phyloP scores from a whole-genome alignment of 768 basidiomycete genomes.

The Serendipita vermifera region DNA sequence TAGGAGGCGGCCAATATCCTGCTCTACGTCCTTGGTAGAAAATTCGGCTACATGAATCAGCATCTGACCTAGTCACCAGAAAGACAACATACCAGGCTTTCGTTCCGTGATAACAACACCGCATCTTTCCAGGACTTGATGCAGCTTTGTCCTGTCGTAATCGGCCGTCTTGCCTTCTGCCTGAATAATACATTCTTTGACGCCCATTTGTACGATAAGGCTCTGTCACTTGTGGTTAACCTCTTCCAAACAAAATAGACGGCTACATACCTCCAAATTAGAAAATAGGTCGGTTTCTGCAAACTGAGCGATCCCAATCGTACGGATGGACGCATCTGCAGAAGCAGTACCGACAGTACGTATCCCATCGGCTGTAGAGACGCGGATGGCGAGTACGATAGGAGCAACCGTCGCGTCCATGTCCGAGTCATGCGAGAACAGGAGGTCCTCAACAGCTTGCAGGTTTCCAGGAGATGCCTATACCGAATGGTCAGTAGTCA shows the following conservation, averaged over 20 bases:
- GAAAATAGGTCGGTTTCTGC: slow-evolving; percentile 92
- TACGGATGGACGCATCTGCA: slow-evolving; percentile 74
- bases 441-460: slow-evolving; percentile 58
- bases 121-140: slow-evolving; percentile 77
- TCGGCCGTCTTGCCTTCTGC: slow-evolving; percentile 63
- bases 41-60: slow-evolving; percentile 55
- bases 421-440: slow-evolving; percentile 73
- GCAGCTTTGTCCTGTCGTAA: slow-evolving; percentile 76
- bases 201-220: slow-evolving; percentile 85
- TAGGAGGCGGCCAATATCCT: slow-evolving; percentile 64
- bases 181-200: slow-evolving; percentile 89
- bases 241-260: background rate
- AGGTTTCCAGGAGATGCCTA: slow-evolving; percentile 66
- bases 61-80: background rate
- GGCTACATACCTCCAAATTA: slow-evolving; percentile 64
- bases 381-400: slow-evolving; percentile 69
- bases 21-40: slow-evolving; percentile 58
- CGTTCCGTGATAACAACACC: slow-evolving; percentile 82
- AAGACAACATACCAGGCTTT: slow-evolving; percentile 52
- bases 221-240: slow-evolving; percentile 38
- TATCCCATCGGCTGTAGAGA: slow-evolving; percentile 39
- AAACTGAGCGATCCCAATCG: slow-evolving; percentile 83
- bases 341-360: slow-evolving; percentile 80
- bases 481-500: slow-evolving; percentile 17
- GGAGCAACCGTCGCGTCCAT: slow-evolving; percentile 73